Percentiles rank a stretch among this genome's conserved stretches.
Evolutionary conservation across 2,329 filamentous ascomycete species (phyloP).

Genomic region (Aspergillus fumigatus): DNA sequence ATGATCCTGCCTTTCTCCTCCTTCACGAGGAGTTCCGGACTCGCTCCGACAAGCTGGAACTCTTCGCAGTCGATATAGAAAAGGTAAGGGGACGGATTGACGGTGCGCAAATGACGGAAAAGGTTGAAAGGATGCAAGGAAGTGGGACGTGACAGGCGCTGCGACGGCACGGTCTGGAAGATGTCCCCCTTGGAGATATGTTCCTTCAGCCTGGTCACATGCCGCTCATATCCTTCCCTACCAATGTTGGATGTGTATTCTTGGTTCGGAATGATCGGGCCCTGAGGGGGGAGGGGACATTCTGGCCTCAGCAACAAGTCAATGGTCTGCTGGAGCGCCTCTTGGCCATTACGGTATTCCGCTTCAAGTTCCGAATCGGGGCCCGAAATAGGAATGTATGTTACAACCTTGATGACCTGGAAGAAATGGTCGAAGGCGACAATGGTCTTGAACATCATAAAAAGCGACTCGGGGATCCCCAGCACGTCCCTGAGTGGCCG

Average conservation of each 20-base stretch:
- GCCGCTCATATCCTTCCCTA: conserved; percentile 78
- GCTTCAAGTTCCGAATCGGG: conserved; percentile 55
- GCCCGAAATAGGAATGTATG: conserved; percentile 71
- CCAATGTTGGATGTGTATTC: conserved; percentile 92
- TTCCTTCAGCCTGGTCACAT: conserved; percentile 79
- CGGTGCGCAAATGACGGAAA: conserved; percentile 91
- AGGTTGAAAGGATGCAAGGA: conserved; percentile 95
- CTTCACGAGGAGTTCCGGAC: conserved; percentile 91
- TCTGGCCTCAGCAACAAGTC: conserved; percentile 68
- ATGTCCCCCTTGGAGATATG: conserved; percentile 92
- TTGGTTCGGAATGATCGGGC: conserved; percentile 65
- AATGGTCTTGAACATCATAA: conserved; percentile 95
- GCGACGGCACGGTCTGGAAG: conserved; percentile 94
- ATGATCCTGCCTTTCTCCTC: conserved; percentile 81
- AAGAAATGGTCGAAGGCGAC: conserved; percentile 94
- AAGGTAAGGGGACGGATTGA: conserved; percentile 95
- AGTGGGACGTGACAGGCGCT: conserved; percentile 85
- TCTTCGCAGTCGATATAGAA: conserved; percentile 91
- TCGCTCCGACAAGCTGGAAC: conserved; percentile 94
- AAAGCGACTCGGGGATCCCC: conserved; percentile 84
- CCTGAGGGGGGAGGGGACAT: conserved; percentile 72
- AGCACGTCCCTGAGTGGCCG: conserved; percentile 84
- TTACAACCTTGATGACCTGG: conserved; percentile 88
- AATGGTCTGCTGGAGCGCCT: conserved; percentile 63
- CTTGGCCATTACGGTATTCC: conserved; percentile 65